Percentiles rank a stretch among this genome's conserved stretches.
Evolutionary conservation across 306 rosid species (phyloP).

Genomic region (Cucumis melo): DNA sequence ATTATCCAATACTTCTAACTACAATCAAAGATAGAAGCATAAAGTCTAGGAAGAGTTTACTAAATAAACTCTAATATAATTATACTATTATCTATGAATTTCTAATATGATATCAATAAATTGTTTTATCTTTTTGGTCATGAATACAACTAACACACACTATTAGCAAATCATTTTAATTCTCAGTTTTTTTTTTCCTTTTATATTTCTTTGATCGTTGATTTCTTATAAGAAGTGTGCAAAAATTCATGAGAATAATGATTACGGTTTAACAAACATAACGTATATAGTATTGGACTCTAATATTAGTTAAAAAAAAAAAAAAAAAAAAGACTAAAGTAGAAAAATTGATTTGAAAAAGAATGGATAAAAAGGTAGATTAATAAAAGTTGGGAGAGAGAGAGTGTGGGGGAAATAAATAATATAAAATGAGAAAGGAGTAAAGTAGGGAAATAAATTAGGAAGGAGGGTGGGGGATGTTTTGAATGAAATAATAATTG

Average conservation of each 20-base stretch:
- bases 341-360: neutral
- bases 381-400: neutral
- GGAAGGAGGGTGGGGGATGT: neutral
- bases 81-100: no score
- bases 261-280: neutral
- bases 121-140: no score
- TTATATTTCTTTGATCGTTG: no score
- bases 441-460: neutral
- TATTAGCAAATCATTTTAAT: no score
- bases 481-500: neutral
- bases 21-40: no score
- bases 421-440: neutral
- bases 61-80: no score
- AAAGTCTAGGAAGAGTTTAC: no score
- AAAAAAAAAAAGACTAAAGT: neutral
- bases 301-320: neutral
- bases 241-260: neutral
- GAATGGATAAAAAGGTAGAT: neutral
- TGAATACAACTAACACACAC: fast-evolving
- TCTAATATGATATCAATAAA: no score
- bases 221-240: neutral
- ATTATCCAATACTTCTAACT: no score
- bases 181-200: no score
- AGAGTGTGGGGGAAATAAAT: neutral
- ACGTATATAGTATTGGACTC: neutral